These are phyloP conservation scores for Brachypodium distachyon DNA, from an alignment of 202 grass and related monocot species.

Conservation along the genomic window DNA sequence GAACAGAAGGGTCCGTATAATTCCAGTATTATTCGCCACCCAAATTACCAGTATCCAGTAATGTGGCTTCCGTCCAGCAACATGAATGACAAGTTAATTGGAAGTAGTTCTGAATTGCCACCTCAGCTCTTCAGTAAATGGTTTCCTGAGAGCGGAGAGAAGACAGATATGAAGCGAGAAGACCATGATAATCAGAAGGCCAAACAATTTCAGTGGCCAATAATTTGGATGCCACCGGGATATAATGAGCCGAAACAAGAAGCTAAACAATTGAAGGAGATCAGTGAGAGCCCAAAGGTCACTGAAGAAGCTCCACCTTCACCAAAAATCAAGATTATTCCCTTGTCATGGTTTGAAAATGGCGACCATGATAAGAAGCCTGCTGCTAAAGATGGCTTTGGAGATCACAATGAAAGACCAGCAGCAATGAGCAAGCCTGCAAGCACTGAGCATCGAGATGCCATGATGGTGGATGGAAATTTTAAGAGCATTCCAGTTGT, in stretches of 20 bases:
- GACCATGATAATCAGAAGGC: constrained; percentile 1
- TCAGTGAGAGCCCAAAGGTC: not conserved
- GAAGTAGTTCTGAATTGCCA: constrained; percentile 1
- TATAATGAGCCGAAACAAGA: constrained; percentile 28
- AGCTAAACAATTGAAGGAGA: constrained; percentile 31
- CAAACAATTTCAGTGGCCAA: constrained; percentile 38
- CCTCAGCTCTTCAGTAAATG: constrained; percentile 21
- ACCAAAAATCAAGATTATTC: constrained; percentile 63
- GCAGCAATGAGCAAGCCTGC: not conserved
- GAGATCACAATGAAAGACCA: constrained; percentile 10
- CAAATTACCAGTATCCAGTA: constrained; percentile 35
- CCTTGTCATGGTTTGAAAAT: constrained; percentile 57
- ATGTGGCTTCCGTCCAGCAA: constrained; percentile 28
- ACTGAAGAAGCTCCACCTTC: constrained; percentile 32
- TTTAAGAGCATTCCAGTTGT: constrained; percentile 14
- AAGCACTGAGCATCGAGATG: not conserved
- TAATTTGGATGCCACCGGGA: constrained; percentile 53
- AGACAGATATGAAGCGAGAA: not conserved
- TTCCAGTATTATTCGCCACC: constrained; percentile 17
- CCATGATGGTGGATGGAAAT: not conserved
- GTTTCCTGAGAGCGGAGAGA: constrained; percentile 14
- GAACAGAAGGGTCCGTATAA: constrained; percentile 4
- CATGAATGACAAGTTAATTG: constrained; percentile 1
- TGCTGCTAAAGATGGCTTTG: not conserved
- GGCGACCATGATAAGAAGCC: constrained; percentile 30